Evolutionary conservation across 371 early-diverging fungal species (phyloP).

Genomic region (Ecytonucleospora hepatopenaei): DNA sequence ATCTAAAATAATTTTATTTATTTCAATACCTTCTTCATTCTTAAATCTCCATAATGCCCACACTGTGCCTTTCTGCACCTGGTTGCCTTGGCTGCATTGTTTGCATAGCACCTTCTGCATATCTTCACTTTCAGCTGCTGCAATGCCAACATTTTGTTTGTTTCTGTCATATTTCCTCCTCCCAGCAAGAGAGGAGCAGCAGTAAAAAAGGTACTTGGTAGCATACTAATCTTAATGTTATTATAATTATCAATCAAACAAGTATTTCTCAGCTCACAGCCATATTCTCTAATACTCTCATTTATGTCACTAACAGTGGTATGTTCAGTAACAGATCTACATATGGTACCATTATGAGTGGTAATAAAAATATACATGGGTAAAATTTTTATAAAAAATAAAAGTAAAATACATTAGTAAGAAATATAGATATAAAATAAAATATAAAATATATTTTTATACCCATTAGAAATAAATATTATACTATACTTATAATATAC

Average conservation of each 20-base stretch:
- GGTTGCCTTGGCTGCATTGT: constrained; percentile 27
- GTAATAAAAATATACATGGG: neutral
- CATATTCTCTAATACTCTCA: neutral
- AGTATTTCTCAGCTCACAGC: too few species aligned
- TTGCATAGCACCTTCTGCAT: constrained; percentile 47
- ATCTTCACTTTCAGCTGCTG: constrained; percentile 20
- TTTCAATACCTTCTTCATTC: constrained; percentile 40
- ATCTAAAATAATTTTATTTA: too few species aligned
- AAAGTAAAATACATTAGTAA: neutral
- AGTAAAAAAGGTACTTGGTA: neutral
- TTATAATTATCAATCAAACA: neutral
- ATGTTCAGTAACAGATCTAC: neutral
- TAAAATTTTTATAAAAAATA: neutral
- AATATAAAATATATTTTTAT: neutral
- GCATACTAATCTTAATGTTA: neutral
- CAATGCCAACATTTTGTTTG: constrained; percentile 29
- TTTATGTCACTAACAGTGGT: too few species aligned
- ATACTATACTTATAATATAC: too few species aligned
- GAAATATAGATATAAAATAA: too few species aligned
- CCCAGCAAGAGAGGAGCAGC: constrained; percentile 22
- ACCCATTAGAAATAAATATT: too few species aligned
- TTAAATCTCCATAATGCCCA: constrained; percentile 35
- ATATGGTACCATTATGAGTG: neutral
- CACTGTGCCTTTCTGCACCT: constrained; percentile 43
- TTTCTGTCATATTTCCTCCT: constrained; percentile 36